Evolutionary conservation across 148 eudicot species (phyloP), one percentile per base, ranked within the genome.

Genomic region (Tetragonia tetragonoides): DNA sequence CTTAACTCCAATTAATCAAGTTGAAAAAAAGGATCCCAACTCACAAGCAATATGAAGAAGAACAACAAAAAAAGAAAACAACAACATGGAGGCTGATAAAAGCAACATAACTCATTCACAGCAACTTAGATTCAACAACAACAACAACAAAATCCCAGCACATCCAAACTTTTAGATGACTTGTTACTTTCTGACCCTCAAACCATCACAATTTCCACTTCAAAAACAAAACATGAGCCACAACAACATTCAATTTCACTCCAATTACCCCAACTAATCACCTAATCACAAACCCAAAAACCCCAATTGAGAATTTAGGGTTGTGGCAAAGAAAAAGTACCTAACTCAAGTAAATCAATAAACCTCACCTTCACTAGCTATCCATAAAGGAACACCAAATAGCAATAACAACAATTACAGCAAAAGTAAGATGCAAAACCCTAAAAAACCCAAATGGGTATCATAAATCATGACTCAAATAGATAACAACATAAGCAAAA

Each of bases 371-470:
- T 34, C 54, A 77, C 23, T 38, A 57, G n/a, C 6, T 44, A 49
- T 49, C 12, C 60, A 53, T 10, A 64, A 68, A 44, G 4, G 42
- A 69, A 17, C 17, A 51, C 23, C 61, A 44, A 6, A 39, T 20
- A 65, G 54, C 20, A 53, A 49, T 34, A 34, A 15, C 18, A 28
- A 56, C 9, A 63, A 74, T 63, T 81, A 72, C 64, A 81, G 74
- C 62, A 66, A 72, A 71, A 41, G 15, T 7, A 67, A 16, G 7
- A 77, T 14, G 42, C 15, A 78, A 60, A 67, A 74, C 66, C 69
- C 37, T 24, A 74, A 78, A 78, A 82, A 40, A 60, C 16, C 57
- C 42, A 78, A 68, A 77, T 38, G 81, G 84, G 78, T 61, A 60
- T 73, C 78, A 78, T 61, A 40, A 81, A 71, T 16, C 21, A 77